phyloP scores from a whole-genome alignment of 768 basidiomycete species.

The Hortiboletus campestris region DNA sequence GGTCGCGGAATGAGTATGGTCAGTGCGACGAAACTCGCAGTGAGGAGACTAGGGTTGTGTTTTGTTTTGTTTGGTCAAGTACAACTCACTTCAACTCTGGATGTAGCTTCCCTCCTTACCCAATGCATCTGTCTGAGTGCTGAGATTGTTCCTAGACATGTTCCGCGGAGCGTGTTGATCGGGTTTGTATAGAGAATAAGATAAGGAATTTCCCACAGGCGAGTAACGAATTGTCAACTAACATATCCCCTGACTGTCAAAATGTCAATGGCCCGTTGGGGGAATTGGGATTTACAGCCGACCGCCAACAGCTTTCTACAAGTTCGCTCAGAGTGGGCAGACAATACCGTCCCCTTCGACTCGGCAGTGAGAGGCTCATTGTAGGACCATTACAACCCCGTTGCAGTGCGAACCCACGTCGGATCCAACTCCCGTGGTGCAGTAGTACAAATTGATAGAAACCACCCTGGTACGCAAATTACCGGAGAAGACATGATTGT shows the following conservation, averaged over 20 bases:
- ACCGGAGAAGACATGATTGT: not conserved
- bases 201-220: not conserved
- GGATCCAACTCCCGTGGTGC: not conserved
- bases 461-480: not conserved
- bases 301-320: too few relatives aligned
- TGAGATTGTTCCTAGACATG: not conserved
- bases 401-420: not conserved
- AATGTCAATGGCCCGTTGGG: not conserved
- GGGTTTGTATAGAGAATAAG: not conserved
- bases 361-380: not conserved
- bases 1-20: constrained; percentile 4
- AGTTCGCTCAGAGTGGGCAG: not conserved
- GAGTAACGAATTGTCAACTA: not conserved
- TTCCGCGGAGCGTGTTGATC: not conserved
- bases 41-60: constrained; percentile 3
- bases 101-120: not conserved
- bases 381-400: not conserved
- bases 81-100: too few relatives aligned
- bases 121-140: not conserved
- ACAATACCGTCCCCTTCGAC: not conserved
- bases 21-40: not conserved
- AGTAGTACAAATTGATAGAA: not conserved
- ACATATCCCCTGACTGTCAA: not conserved
- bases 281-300: not conserved
- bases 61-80: constrained; percentile 11